Percentiles rank a stretch among this genome's conserved stretches.
Evolutionary conservation across 768 basidiomycete species (phyloP).

Genomic region (Tricholoma hemisulphureum): DNA sequence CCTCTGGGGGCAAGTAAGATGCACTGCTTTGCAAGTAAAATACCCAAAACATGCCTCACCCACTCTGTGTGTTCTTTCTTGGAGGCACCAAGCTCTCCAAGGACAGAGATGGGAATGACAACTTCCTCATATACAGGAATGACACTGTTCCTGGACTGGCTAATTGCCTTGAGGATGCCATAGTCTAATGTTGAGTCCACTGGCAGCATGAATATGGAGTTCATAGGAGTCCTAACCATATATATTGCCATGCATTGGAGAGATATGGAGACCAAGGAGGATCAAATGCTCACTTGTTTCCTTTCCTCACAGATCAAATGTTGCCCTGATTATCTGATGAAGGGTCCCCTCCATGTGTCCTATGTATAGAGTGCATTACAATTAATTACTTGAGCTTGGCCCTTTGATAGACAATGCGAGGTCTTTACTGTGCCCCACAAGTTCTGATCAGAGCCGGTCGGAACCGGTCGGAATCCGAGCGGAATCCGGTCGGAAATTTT

Average conservation of each 20-base stretch:
- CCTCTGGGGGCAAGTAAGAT: slow-evolving; percentile 81
- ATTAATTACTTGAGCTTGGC: slow-evolving; percentile 87
- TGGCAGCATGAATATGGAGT: slow-evolving; percentile 82
- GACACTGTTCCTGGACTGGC: slow-evolving; percentile 77
- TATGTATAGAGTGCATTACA: slow-evolving; percentile 76
- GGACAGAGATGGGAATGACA: slow-evolving; percentile 50
- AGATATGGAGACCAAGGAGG: slow-evolving; percentile 3
- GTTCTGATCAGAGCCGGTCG: too few relatives aligned
- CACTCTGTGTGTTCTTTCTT: slow-evolving; percentile 39
- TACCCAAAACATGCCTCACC: slow-evolving; percentile 82
- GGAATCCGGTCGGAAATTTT: too few relatives aligned
- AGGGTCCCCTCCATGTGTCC: slow-evolving; percentile 79
- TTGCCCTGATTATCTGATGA: slow-evolving; percentile 87
- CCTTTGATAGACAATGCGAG: slow-evolving; percentile 87
- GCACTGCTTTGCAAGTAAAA: slow-evolving; percentile 86
- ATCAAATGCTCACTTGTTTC: slow-evolving; percentile 46
- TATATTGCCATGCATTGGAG: background rate
- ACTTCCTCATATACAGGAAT: slow-evolving; percentile 82
- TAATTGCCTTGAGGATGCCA: slow-evolving; percentile 71
- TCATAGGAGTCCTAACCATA: slow-evolving; percentile 82
- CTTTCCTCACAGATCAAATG: slow-evolving; percentile 86
- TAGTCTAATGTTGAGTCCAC: slow-evolving; percentile 83
- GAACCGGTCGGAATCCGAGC: too few relatives aligned
- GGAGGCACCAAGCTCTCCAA: slow-evolving; percentile 12
- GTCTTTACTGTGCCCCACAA: too few relatives aligned